Base-by-base conservation (phyloP, 345 rosid genomes). In the Arabidopsis thaliana region DNA sequence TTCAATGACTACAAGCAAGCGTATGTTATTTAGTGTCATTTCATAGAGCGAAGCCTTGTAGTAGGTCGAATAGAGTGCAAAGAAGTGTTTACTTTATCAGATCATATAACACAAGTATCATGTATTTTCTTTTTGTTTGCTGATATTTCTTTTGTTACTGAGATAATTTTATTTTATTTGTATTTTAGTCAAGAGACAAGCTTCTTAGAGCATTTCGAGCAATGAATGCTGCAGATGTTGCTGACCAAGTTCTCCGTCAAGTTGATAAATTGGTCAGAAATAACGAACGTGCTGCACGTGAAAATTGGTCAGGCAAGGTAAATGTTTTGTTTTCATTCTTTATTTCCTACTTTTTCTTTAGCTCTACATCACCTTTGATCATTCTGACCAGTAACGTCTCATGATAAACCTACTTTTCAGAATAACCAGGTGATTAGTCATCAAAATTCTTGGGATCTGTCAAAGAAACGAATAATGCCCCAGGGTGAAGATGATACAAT, bases 211-310 rank as follows among this genome's bases (percentile, higher is more conserved):
- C 86, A 69, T 78, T 95, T 61, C 89, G 93, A 76, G 84, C 87
- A 71, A 83, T 95, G 91, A 92, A 89, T 85, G 97, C 97, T 74
- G 93, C 93, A 71, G 97, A 95, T 84, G 96, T 93, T 28, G 99
- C 96, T 32, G 97, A 95, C 77, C 97, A 92, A 79, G 97, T 84
- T 75, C 83, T 95, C 72, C 87, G 99, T 59, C 99, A 90, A 83
- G 94, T 90, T 73, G 99, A 92, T 78, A 92, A 92, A 85, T 77
- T 84, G 80, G 83, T 90, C 23, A 90, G 83, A 82, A 88, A 80
- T 78, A 87, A 80, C 79, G 99, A 92, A 84, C 98, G 99, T 63
- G 85, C 88, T 76, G 84, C 88, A 70, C 96, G 92, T 51, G 97
- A 95, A 78, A 73, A 78, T 81, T 87, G 87, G 80, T 73, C 82